Percentiles rank a stretch among this genome's conserved stretches.
phyloP scores from a whole-genome alignment of 345 rosid genomes.

The Noccaea bulbosa region DNA sequence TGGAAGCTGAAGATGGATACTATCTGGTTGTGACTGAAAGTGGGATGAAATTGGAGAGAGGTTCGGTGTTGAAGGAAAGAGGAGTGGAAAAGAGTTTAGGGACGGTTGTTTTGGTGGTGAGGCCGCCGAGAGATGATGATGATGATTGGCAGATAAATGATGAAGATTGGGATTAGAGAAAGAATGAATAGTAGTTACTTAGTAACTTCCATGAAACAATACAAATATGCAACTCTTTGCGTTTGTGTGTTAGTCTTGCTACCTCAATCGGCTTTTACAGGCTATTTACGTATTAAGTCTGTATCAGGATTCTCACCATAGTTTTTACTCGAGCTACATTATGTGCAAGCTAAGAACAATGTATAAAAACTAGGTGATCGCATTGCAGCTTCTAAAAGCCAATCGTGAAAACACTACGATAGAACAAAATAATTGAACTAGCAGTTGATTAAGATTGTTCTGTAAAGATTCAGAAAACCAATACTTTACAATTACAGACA shows the following conservation, averaged over 20 bases:
- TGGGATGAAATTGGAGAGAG: slow-evolving; percentile 61
- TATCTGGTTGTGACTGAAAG: slow-evolving; percentile 49
- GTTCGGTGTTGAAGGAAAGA: slow-evolving; percentile 60
- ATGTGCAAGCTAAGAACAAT: not conserved
- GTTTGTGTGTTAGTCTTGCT: slow-evolving; percentile 4
- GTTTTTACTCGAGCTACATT: not conserved
- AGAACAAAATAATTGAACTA: too few species aligned
- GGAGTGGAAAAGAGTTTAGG: slow-evolving; percentile 65
- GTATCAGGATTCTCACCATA: not conserved
- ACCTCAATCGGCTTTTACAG: not conserved
- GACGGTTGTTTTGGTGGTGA: slow-evolving; percentile 72
- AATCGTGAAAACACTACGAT: too few species aligned
- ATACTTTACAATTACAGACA: too few species aligned
- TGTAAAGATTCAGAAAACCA: too few species aligned
- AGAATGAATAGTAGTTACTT: slow-evolving; percentile 24
- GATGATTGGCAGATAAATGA: slow-evolving; percentile 63
- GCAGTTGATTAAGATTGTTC: too few species aligned
- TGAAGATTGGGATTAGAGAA: slow-evolving; percentile 81
- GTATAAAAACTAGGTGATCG: not conserved
- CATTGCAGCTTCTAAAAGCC: not conserved
- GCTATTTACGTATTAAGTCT: not conserved
- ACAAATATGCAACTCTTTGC: slow-evolving; percentile 19
- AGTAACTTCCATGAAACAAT: not conserved
- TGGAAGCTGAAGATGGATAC: slow-evolving; percentile 66
- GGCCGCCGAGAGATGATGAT: slow-evolving; percentile 71